phyloP scores from a whole-genome alignment of 768 basidiomycete genomes.

The Mycena rebaudengoi region DNA sequence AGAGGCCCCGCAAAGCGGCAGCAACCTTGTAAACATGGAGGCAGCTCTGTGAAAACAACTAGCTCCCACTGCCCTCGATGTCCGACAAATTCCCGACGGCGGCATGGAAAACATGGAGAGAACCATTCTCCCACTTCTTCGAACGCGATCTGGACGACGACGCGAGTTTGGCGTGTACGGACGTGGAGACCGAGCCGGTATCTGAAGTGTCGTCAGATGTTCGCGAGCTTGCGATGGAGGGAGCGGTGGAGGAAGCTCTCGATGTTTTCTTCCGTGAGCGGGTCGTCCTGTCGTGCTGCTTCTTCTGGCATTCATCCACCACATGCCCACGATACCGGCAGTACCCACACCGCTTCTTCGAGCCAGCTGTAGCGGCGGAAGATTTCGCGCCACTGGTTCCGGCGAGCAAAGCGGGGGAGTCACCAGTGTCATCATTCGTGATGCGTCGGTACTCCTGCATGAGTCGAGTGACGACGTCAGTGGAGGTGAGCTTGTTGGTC shows the following conservation, averaged over 20 bases:
- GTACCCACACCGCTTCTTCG: not conserved
- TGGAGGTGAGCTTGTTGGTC: too few relatives aligned
- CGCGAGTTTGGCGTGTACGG: not conserved
- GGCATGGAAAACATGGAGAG: not conserved
- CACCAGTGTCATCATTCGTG: not conserved
- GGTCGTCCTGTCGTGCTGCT: not conserved
- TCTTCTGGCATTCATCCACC: not conserved
- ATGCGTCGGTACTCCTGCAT: too few relatives aligned
- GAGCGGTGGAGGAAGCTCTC: not conserved
- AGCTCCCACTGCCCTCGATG: not conserved
- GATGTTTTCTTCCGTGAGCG: not conserved
- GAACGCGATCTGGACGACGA: not conserved
- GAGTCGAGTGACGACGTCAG: too few relatives aligned
- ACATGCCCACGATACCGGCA: not conserved
- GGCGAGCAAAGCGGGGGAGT: not conserved
- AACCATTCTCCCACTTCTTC: not conserved
- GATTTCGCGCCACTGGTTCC: not conserved
- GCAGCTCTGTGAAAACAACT: too few relatives aligned
- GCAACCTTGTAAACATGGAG: too few relatives aligned
- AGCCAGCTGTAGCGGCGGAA: not conserved
- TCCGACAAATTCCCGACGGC: not conserved
- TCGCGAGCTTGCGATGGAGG: not conserved
- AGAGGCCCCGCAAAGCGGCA: too few relatives aligned
- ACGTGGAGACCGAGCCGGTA: not conserved
- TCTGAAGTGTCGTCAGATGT: not conserved